Evolutionary conservation across 176 grass and related monocot species (phyloP).

Genomic region (Carex scoparia): DNA sequence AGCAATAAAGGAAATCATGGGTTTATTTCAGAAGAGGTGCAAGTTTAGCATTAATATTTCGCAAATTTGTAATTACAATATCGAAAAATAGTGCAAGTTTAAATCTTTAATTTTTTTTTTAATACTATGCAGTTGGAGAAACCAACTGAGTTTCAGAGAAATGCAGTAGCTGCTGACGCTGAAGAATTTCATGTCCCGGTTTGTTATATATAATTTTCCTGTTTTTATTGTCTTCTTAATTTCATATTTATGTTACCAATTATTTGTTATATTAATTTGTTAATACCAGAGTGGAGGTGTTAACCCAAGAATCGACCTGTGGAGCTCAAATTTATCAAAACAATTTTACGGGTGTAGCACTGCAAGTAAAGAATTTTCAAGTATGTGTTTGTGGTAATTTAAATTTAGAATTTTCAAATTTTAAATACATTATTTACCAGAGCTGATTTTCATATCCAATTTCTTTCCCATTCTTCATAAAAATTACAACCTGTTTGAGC

Average conservation of each 20-base stretch:
- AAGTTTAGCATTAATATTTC: slow-evolving; percentile 3
- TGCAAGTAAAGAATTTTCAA: slow-evolving; percentile 47
- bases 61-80: background rate
- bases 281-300: slow-evolving; percentile 53
- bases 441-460: too few relatives aligned
- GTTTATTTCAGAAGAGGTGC: slow-evolving; percentile 8
- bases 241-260: slow-evolving; percentile 19
- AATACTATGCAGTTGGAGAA: slow-evolving; percentile 62
- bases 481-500: slow-evolving; percentile 13
- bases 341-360: slow-evolving; percentile 77
- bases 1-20: background rate
- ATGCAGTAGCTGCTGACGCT: slow-evolving; percentile 42
- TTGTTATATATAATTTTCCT: slow-evolving; percentile 8
- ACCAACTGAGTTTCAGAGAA: slow-evolving; percentile 40
- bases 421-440: background rate
- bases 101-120: background rate
- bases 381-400: slow-evolving; percentile 30
- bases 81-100: too few relatives aligned
- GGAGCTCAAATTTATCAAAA: slow-evolving; percentile 49
- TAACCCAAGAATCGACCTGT: slow-evolving; percentile 48
- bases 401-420: slow-evolving; percentile 11
- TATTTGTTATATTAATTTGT: slow-evolving; percentile 4
- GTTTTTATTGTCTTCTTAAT: background rate
- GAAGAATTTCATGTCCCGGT: slow-evolving; percentile 53
- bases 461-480: background rate